phyloP scores from a whole-genome alignment of 2,329 filamentous ascomycete species.

The Dendrostoma leiphaemia region DNA sequence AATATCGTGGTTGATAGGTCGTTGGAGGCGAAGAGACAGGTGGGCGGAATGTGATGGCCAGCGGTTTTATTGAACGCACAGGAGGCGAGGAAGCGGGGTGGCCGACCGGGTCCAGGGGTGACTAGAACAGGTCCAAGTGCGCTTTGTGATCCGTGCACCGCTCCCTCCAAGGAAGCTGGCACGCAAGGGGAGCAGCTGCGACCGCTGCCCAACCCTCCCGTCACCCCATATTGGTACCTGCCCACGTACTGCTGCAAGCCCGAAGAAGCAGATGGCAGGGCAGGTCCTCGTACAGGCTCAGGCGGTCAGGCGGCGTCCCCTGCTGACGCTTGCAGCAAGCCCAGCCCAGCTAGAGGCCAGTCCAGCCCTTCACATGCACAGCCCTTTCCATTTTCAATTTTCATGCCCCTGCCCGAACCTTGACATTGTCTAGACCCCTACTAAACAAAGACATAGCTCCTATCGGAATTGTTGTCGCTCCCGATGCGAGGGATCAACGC shows the following conservation, averaged over 20 bases:
- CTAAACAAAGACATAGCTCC: not conserved
- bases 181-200: no score
- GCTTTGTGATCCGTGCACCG: no score
- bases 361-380: no score
- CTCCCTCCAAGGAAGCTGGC: no score
- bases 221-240: no score
- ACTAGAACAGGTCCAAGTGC: slow-evolving; percentile 2
- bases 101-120: not conserved
- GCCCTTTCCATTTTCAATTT: not conserved
- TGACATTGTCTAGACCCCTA: not conserved
- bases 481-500: no score
- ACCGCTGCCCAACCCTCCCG: no score
- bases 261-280: no score
- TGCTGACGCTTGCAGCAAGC: not conserved
- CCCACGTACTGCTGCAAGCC: no score
- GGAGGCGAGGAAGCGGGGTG: slow-evolving; percentile 10
- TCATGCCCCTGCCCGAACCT: not conserved
- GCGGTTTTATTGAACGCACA: slow-evolving; percentile 4
- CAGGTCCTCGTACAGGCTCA: no score
- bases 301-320: not conserved
- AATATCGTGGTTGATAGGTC: slow-evolving; percentile 4
- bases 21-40: slow-evolving; percentile 1
- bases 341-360: not conserved
- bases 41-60: not conserved
- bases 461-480: not conserved